Percentiles rank a stretch among this genome's conserved stretches.
Conservation (phyloP, 805 yeast genomes). For the Yarrowia sp. region DNA sequence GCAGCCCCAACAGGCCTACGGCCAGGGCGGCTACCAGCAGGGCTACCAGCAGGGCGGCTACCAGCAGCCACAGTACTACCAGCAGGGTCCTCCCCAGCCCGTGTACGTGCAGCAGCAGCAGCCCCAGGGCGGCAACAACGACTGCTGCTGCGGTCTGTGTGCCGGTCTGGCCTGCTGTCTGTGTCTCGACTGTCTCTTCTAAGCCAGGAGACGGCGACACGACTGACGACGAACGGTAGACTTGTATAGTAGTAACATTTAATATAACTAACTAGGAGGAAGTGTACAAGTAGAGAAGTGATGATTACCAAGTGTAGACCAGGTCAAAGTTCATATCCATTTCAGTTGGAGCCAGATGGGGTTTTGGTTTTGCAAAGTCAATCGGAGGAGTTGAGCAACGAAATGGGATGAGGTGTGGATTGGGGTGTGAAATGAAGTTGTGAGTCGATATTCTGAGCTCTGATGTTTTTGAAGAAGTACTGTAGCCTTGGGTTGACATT, state of each 20-base stretch:
- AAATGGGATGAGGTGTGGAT: too few relatives aligned
- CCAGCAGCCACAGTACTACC: constrained; percentile 41
- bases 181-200: constrained; percentile 47
- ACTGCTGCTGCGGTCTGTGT: constrained; percentile 50
- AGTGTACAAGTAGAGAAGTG: too few relatives aligned
- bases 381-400: too few relatives aligned
- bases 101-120: constrained; percentile 46
- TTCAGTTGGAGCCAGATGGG: not conserved
- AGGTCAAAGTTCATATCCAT: not conserved
- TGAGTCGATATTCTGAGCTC: too few relatives aligned
- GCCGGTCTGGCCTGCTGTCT: constrained; percentile 50
- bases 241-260: constrained; percentile 36
- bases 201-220: constrained; percentile 1
- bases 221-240: constrained; percentile 1
- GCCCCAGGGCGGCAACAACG: constrained; percentile 43
- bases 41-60: constrained; percentile 37
- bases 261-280: not conserved
- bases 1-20: constrained; percentile 43
- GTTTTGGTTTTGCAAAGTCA: not conserved
- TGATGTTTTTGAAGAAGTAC: too few relatives aligned
- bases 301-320: too few relatives aligned
- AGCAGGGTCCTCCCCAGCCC: constrained; percentile 47
- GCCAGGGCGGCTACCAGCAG: constrained; percentile 40
- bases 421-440: too few relatives aligned
- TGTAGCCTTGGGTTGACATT: too few relatives aligned